Percentiles rank a stretch among this genome's conserved stretches.
These are phyloP conservation scores for Gossypium schwendimanii DNA, from an alignment of 441 rosid species.

Conservation along the genomic window DNA sequence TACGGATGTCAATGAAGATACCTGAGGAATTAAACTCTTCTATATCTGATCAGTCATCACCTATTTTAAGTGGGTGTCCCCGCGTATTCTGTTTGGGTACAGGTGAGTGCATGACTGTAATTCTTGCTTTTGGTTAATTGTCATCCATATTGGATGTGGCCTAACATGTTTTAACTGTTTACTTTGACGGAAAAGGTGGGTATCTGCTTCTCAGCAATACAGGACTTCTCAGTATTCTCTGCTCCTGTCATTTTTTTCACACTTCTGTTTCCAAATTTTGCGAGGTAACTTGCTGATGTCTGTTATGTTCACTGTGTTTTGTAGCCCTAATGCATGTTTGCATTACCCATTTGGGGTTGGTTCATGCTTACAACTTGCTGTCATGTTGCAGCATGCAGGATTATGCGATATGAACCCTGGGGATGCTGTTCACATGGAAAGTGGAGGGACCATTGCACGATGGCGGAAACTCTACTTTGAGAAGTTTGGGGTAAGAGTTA, in stretches of 20 bases:
- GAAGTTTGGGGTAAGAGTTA: slow-evolving; percentile 43
- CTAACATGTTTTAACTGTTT: slow-evolving; percentile 14
- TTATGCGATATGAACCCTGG: slow-evolving; percentile 38
- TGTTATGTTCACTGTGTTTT: not conserved
- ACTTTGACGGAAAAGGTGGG: slow-evolving; percentile 31
- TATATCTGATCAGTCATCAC: slow-evolving; percentile 17
- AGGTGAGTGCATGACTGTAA: slow-evolving; percentile 27
- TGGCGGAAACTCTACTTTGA: slow-evolving; percentile 44
- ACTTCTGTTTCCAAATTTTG: slow-evolving; percentile 48
- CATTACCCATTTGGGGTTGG: not conserved
- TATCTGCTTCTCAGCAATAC: slow-evolving; percentile 47
- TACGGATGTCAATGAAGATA: slow-evolving; percentile 13
- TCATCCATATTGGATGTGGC: not conserved
- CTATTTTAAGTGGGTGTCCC: slow-evolving; percentile 24
- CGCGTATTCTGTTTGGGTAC: slow-evolving; percentile 36
- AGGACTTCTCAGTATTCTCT: slow-evolving; percentile 41
- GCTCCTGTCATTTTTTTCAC: slow-evolving; percentile 45
- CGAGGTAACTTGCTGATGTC: slow-evolving; percentile 31
- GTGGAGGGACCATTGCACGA: slow-evolving; percentile 43
- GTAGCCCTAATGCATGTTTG: not conserved
- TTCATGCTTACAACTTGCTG: slow-evolving; percentile 1
- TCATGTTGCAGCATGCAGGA: slow-evolving; percentile 41
- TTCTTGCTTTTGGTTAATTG: not conserved
- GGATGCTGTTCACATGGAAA: slow-evolving; percentile 41
- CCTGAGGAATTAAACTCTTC: slow-evolving; percentile 18